Percentiles rank a stretch among this genome's conserved stretches.
Evolutionary conservation across 2,329 filamentous ascomycete species (phyloP).

Genomic region (Lasiodiplodia citricola): DNA sequence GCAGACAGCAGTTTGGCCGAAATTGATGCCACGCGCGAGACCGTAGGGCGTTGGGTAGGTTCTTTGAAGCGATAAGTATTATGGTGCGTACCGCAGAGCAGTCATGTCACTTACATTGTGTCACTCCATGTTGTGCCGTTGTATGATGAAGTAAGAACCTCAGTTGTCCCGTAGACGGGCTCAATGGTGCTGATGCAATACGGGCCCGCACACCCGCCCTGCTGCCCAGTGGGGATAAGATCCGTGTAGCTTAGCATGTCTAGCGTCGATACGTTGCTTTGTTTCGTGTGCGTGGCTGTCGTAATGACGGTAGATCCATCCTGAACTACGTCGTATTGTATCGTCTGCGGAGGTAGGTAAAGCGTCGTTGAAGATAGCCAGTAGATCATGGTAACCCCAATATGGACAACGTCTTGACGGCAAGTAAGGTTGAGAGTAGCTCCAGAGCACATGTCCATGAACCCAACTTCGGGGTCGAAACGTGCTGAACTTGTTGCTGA

Average conservation of each 20-base stretch:
- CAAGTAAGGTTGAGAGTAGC: neutral
- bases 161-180: neutral
- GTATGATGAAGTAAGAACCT: neutral
- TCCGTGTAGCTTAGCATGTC: neutral
- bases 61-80: neutral
- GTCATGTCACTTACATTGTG: neutral
- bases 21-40: neutral
- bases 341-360: neutral
- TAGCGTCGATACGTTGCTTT: neutral
- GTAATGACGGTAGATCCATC: neutral
- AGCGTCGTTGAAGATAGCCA: slow-evolving; percentile 8
- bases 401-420: neutral
- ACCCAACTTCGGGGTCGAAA: neutral
- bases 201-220: neutral
- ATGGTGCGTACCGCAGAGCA: neutral
- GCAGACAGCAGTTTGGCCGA: neutral
- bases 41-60: slow-evolving; percentile 7
- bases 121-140: neutral
- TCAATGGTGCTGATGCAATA: neutral
- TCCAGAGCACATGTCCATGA: neutral
- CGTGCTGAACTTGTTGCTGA: neutral
- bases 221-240: neutral
- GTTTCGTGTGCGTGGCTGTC: neutral
- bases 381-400: neutral
- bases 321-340: slow-evolving; percentile 3